Evolutionary conservation across 345 rosid genomes (phyloP), one percentile per base, ranked within the genome.

Genomic region (Turritis glabra): DNA sequence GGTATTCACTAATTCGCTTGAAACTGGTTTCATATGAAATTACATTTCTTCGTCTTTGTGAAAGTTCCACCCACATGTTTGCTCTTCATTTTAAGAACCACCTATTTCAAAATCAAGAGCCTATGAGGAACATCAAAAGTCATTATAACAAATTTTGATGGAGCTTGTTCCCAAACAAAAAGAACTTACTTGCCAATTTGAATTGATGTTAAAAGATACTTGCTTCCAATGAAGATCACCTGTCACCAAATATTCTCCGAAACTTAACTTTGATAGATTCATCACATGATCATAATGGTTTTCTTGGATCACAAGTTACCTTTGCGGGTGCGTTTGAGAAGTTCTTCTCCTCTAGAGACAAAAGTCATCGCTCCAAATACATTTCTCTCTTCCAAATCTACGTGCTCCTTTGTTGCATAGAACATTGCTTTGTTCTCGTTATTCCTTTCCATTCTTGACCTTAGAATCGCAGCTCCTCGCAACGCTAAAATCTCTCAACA

Each of bases 201-300:
- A 85, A 76, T 86, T 86, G 72, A 89, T 82, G 75, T 81, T 85
- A 77, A 93, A 85, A 67, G 97, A 91, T 76, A 91, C 91, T 84
- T 81, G 87, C 83, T 93, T 93, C 98, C 97, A 87, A 74, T 93
- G 97, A 52, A 91, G 86, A 72, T 80, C 97, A 70, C 97, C 98
- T 93, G 86, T 40, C 53, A 79, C 76, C 64, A 76, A 69, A n/a
- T 48, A 18, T 21, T 27, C 19, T 37, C 5, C 2, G 0, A 48
- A 40, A 19, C 26, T 41, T 59, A 47, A 8, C 50, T 12, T 46
- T 18, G 2, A 15, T 13, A 55, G 32, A 1, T 26, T 29, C n/a
- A 2, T 69, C 40, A 41, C 1, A 35, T 21, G 22, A 44, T 38
- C 18, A 46, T 55, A 64, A 18, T 2, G 0, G 2, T 60, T 15